Evolutionary conservation across 2,329 filamentous ascomycete species (phyloP), one percentile per base, ranked within the genome.

Genomic region (Verticillium dahliae): DNA sequence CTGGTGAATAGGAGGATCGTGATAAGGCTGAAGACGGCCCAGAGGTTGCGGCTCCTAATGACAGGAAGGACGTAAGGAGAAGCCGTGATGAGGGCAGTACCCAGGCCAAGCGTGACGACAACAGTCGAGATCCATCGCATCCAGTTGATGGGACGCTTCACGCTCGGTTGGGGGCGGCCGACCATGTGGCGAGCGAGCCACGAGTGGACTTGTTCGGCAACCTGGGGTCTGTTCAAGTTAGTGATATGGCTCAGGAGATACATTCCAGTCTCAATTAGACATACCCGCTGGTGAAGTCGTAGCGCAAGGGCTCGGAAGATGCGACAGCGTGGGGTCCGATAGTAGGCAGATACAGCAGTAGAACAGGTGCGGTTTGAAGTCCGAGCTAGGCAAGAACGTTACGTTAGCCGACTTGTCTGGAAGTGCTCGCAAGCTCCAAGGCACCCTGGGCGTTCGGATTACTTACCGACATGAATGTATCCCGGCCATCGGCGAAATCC

Each of bases 331-430:
- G 85, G 33, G 91, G 89, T 18, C 95, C 95, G 61, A 82, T 77
- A 5, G 93, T 97, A 31, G 95, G 92, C 65, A 86, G 91, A 80
- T 95, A 98, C 67, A 96, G 80, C 55, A 97, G 79, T 54, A 99
- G 82, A 45, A 98, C 89, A 1, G 95, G 95, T 6, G 95, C 95
- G 56, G 94, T 97, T 87, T 97, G 91, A 52, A 99, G 87, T 76
- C 90, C 88, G 68, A 98, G 85, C 94, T 98, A 57, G 31, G 18
- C 14, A 37, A 18, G 50, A 9, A n/a, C 9, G 11, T 55, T n/a
- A 35, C 56, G 52, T 65, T 56, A 65, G 65, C 54, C 39, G 27
- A 18, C 3, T n/a, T 33, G 18, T 22, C 13, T 55, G 22, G 13
- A 27, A 18, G 11, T n/a, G 13, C 15, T 11, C 45, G 45, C n/a